These are phyloP conservation scores for Earliella scabrosa DNA, from an alignment of 1,284 basidiomycete species.

Conservation along the genomic window DNA sequence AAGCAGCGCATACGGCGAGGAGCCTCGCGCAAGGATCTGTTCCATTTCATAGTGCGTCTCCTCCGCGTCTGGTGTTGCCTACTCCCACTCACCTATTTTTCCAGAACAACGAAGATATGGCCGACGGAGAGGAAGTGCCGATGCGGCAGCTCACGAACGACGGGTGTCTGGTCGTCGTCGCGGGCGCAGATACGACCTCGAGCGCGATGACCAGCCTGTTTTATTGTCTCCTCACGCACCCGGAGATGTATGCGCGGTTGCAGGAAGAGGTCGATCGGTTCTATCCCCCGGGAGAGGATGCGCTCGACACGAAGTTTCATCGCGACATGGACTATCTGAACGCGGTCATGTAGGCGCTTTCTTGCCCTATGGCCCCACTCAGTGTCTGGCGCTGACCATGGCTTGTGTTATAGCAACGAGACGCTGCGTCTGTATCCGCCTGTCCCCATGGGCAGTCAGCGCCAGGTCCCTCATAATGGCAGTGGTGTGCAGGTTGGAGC, in stretches of 20 bases:
- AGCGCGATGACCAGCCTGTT: conserved; percentile 45
- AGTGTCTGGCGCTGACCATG: conserved; percentile 35
- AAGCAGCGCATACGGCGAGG: conserved; percentile 16
- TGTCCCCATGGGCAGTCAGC: too few species aligned
- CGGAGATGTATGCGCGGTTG: conserved; percentile 18
- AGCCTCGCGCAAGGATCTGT: conserved; percentile 30
- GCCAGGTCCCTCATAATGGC: too few species aligned
- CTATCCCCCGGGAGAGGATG: conserved; percentile 27
- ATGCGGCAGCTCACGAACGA: conserved; percentile 5
- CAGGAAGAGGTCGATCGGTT: conserved; percentile 31
- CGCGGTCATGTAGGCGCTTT: conserved; percentile 4
- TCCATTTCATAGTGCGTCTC: conserved; percentile 34
- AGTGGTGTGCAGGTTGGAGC: too few species aligned
- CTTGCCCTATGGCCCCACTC: background rate
- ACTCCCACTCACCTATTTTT: background rate
- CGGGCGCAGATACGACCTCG: conserved; percentile 55
- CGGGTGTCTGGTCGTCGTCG: conserved; percentile 16
- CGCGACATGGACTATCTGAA: conserved; percentile 28
- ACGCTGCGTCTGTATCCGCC: background rate
- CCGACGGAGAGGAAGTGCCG: conserved; percentile 1
- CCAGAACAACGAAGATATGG: conserved; percentile 19
- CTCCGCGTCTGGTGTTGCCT: too few species aligned
- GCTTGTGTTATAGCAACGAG: conserved; percentile 46
- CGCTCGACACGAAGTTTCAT: conserved; percentile 17
- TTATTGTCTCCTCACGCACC: conserved; percentile 22